These are phyloP conservation scores for Kernera saxatilis DNA, from an alignment of 345 rosid genomes.

Conservation along the genomic window DNA sequence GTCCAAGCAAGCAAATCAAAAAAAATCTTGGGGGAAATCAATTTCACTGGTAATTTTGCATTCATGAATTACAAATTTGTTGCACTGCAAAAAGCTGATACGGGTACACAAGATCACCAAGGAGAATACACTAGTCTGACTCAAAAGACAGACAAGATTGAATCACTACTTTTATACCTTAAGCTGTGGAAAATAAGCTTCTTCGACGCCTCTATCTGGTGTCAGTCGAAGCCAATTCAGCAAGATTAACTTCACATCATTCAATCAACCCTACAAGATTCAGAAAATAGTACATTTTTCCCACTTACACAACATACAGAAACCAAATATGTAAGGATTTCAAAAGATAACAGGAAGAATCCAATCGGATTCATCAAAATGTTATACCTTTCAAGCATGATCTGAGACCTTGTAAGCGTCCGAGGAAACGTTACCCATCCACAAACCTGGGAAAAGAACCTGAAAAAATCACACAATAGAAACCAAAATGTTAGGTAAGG, in stretches of 20 bases:
- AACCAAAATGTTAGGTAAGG: background rate
- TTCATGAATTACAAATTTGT: background rate
- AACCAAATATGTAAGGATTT: background rate
- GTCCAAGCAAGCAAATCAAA: background rate
- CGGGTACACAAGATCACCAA: background rate
- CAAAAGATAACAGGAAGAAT: background rate
- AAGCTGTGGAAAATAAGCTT: background rate
- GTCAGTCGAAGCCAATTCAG: slow-evolving; percentile 5
- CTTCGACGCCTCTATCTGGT: background rate
- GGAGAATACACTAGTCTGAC: background rate
- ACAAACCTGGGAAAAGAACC: slow-evolving; percentile 66
- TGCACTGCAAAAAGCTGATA: background rate
- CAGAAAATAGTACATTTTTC: background rate
- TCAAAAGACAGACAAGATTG: background rate
- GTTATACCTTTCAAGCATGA: slow-evolving; percentile 39
- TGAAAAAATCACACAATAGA: slow-evolving; percentile 18
- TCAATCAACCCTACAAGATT: slow-evolving; percentile 10
- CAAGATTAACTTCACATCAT: slow-evolving; percentile 18
- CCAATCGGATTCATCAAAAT: background rate
- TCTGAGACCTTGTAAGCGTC: slow-evolving; percentile 54
- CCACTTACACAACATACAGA: background rate
- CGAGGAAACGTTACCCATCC: slow-evolving; percentile 56
- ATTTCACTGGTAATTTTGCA: background rate
- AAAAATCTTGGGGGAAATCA: background rate
- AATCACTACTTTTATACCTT: slow-evolving; percentile 7